phyloP scores from a whole-genome alignment of 257 asterid genomes.

The Solanum okadae region DNA sequence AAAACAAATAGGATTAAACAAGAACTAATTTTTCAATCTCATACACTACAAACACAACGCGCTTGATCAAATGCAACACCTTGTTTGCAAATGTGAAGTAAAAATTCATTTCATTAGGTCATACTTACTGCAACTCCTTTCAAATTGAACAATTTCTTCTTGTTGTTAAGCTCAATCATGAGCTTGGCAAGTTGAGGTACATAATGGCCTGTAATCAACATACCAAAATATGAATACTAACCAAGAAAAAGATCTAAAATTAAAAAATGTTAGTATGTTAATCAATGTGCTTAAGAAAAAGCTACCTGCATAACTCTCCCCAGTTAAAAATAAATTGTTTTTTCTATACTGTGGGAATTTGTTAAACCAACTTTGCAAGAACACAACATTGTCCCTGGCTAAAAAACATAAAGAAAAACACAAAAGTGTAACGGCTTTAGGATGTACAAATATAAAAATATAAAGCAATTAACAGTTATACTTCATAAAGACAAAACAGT shows the following conservation, averaged over 20 bases:
- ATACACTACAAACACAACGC: neutral
- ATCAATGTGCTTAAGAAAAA: neutral
- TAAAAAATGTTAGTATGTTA: neutral
- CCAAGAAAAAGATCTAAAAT: neutral
- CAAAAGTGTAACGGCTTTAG: slow-evolving; percentile 7
- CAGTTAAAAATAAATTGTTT: slow-evolving; percentile 44
- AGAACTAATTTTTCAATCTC: neutral
- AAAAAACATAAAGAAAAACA: slow-evolving; percentile 5
- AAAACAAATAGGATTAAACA: neutral
- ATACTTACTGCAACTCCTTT: slow-evolving; percentile 63
- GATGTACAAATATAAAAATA: neutral
- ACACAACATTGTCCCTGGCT: slow-evolving; percentile 61
- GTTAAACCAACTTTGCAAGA: slow-evolving; percentile 55
- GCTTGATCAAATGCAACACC: neutral
- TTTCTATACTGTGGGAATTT: slow-evolving; percentile 44
- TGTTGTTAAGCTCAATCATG: slow-evolving; percentile 44
- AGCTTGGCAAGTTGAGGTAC: slow-evolving; percentile 67
- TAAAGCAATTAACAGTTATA: neutral
- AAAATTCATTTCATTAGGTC: neutral
- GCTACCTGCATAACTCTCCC: slow-evolving; percentile 69
- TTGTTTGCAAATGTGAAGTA: neutral
- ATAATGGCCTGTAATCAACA: slow-evolving; percentile 40
- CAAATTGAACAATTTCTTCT: slow-evolving; percentile 29
- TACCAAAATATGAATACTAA: neutral
- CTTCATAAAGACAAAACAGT: neutral